Evolutionary conservation across 352 stramenopile species (phyloP).

Genomic region (Globisporangium irregulare): DNA sequence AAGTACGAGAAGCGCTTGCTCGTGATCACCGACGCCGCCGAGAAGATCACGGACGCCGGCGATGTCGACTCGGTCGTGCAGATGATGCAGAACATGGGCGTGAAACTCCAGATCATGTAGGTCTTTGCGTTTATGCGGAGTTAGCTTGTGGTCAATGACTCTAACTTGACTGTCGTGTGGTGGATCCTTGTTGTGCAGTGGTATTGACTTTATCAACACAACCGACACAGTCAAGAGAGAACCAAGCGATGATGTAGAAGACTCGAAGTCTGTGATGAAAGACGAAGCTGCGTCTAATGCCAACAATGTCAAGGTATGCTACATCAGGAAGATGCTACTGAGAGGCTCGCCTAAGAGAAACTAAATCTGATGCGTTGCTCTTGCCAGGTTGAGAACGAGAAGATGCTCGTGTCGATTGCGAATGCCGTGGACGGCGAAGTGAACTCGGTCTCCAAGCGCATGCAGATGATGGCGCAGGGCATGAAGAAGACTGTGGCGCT

Average conservation of each 20-base stretch:
- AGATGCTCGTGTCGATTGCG: conserved; percentile 82
- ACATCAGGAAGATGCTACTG: background rate
- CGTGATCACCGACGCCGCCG: conserved; percentile 72
- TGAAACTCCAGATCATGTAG: conserved; percentile 80
- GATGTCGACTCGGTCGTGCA: conserved; percentile 68
- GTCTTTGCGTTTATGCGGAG: background rate
- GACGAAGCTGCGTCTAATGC: conserved; percentile 18
- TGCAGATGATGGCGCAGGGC: conserved; percentile 71
- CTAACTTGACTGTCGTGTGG: background rate
- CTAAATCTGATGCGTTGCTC: background rate
- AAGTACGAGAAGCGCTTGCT: conserved; percentile 78
- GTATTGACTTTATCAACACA: conserved; percentile 64
- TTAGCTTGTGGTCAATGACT: background rate
- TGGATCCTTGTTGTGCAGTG: conserved; percentile 24
- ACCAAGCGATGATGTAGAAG: background rate
- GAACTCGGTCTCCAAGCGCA: conserved; percentile 60
- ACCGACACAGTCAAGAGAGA: conserved; percentile 31
- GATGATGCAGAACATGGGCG: conserved; percentile 80
- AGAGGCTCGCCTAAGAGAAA: background rate
- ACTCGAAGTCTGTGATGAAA: conserved; percentile 13
- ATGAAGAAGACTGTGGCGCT: conserved; percentile 73
- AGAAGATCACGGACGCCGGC: conserved; percentile 51
- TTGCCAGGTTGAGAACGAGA: conserved; percentile 66
- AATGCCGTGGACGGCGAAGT: conserved; percentile 67
- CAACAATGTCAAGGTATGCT: conserved; percentile 27